phyloP scores from a whole-genome alignment of 805 yeast species.

The Nakazawaea holstii region DNA sequence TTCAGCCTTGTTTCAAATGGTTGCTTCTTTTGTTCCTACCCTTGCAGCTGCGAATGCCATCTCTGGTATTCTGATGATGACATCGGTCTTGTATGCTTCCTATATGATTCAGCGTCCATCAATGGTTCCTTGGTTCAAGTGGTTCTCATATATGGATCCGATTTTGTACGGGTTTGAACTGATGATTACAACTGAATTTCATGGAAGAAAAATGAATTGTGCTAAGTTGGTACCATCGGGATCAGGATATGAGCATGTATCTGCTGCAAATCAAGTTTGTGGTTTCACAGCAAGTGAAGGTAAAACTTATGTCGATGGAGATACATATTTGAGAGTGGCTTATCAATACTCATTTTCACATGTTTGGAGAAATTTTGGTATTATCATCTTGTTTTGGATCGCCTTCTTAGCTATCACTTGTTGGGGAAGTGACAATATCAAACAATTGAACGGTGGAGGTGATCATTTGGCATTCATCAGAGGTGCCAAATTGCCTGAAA shows the following conservation, averaged over 20 bases:
- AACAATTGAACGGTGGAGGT: conserved; percentile 20
- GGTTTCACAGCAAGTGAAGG: conserved; percentile 29
- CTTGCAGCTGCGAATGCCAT: conserved; percentile 55
- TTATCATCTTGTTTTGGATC: conserved; percentile 34
- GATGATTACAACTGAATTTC: conserved; percentile 61
- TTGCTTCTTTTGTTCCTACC: conserved; percentile 45
- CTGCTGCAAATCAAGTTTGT: conserved; percentile 43
- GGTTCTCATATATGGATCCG: conserved; percentile 59
- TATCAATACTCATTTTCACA: conserved; percentile 52
- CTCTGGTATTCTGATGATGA: conserved; percentile 49
- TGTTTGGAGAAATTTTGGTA: conserved; percentile 77
- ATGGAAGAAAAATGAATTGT: conserved; percentile 51
- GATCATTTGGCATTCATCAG: conserved; percentile 37
- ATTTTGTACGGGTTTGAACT: conserved; percentile 56
- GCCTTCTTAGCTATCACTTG: conserved; percentile 31
- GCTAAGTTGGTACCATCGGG: conserved; percentile 55
- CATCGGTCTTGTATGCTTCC: conserved; percentile 56
- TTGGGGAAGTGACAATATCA: conserved; percentile 21
- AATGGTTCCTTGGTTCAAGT: conserved; percentile 70
- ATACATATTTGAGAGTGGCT: conserved; percentile 35
- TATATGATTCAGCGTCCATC: conserved; percentile 53
- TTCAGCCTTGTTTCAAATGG: conserved; percentile 45
- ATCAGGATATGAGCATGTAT: conserved; percentile 36
- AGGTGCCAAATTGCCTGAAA: conserved; percentile 27
- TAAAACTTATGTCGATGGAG: conserved; percentile 42